Base-by-base conservation (phyloP, 2,329 filamentous ascomycete species). In the Trichoderma polysporum region DNA sequence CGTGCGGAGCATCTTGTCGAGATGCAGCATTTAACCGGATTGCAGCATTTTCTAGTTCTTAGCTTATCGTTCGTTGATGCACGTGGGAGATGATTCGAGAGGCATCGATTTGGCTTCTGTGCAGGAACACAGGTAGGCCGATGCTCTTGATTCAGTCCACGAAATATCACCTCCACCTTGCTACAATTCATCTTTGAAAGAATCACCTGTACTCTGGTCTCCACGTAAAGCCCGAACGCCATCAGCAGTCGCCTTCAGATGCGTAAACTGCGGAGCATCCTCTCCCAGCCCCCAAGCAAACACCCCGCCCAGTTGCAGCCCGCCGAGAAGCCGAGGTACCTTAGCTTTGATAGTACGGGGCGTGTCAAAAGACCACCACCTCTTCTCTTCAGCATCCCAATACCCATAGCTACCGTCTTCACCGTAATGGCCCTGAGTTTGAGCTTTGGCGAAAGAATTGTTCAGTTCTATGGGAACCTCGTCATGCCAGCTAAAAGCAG, bases 311-410 rank as follows among this genome's bases (percentile, higher is more conserved):
- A 93, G 75, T 1, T 79, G 76, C 73, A 84, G 83, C 35, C 80
- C 79, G 33, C 81, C 78, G 3, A 91, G 81, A 39, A 93, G 83
- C 4, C 83, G 75, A 3, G 82, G 77, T 67, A 92, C 86, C 78
- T 93, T 93, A 66, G 80, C 79, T 13, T 75, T 71, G 59, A 93
- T 88, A 13, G 87, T 81, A 8, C 82, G 80, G 0, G 84, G 81
- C 0, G 88, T 90, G 68, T 93, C 91, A 81, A 88, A 93, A 0
- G 89, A 89, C 91, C 91, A 93, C 84, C 90, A 93, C 33, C 89
- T 74, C 63, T 84, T 78, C 70, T 86, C 81, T 4, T 78, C 69
- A 0, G 74, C 68, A 73, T 93, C 91, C 82, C 86, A 91, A 77
- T 86, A 92, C 74, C 90, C 92, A 74, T 88, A 85, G 0, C 89